Percentiles rank a stretch among this genome's conserved stretches.
These are phyloP conservation scores for Globisporangium nodosum DNA, from an alignment of 352 stramenopile species.

Conservation along the genomic window DNA sequence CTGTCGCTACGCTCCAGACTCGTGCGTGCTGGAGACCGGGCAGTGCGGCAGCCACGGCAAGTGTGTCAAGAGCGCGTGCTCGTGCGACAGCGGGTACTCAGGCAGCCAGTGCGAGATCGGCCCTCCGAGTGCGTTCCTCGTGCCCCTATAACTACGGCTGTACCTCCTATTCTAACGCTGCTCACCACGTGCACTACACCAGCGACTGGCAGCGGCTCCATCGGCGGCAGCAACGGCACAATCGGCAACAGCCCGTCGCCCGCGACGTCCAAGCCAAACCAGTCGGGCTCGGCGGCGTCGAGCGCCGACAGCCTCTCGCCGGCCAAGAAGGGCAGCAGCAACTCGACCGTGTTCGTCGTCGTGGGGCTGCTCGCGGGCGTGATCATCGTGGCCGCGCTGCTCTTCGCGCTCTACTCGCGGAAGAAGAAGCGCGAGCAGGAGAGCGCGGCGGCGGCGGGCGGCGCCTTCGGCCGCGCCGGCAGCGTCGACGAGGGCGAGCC, in stretches of 20 bases:
- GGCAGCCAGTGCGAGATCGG: slow-evolving; percentile 46
- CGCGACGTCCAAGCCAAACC: slow-evolving; percentile 5
- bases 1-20: slow-evolving; percentile 14
- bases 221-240: slow-evolving; percentile 4
- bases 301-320: slow-evolving; percentile 18
- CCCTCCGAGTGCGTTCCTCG: slow-evolving; percentile 18
- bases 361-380: slow-evolving; percentile 53
- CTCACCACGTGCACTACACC: neutral
- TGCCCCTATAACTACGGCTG: no score
- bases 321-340: slow-evolving; percentile 21
- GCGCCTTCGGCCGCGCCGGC: slow-evolving; percentile 36
- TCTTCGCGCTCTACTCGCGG: slow-evolving; percentile 70
- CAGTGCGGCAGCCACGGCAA: slow-evolving; percentile 42
- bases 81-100: slow-evolving; percentile 32
- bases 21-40: slow-evolving; percentile 31
- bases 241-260: slow-evolving; percentile 1
- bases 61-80: slow-evolving; percentile 31
- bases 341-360: slow-evolving; percentile 60
- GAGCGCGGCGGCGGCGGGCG: slow-evolving; percentile 16
- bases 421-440: slow-evolving; percentile 68
- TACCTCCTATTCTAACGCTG: no score
- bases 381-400: slow-evolving; percentile 56
- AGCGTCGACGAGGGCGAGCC: slow-evolving; percentile 24
- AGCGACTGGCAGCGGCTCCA: slow-evolving; percentile 7
- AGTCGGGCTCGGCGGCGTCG: slow-evolving; percentile 10